Base-by-base conservation (phyloP, 164 flowering plant genomes). In the Protea cynaroides region DNA sequence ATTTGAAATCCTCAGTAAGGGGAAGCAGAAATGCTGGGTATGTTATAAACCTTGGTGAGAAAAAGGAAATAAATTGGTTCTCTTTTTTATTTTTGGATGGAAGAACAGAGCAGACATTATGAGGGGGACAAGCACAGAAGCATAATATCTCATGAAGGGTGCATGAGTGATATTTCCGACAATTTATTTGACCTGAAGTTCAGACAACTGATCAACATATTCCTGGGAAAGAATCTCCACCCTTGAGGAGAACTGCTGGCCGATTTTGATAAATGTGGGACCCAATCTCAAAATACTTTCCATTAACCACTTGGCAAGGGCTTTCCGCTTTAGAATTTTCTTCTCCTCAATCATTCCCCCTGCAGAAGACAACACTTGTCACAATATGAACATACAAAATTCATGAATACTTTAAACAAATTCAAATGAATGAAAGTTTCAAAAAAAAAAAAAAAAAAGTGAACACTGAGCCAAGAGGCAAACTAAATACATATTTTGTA, bases 151-250 rank as follows among this genome's bases (percentile, higher is more conserved):
- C 46, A 9, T 40, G 46, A 40, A 40, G 9, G 40, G 9, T 40
- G 46, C 46, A 40, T 40, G 49, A 61, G 47, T 43, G 40, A 61
- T 54, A 61, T 60, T 54, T 65, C 49, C 40, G 4, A 40, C 22
- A 57, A 55, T 56, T 24, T 58, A 13, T 68, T 36, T 37, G 19
- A 91, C 98, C 96, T 91, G 97, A 78, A 94, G 95, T 76, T 91
- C 97, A 11, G 97, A 86, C 69, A 94, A 73, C 74, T 94, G 97
- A 75, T 94, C 99, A 73, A 94, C 95, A 77, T 89, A 94, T 77
- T 94, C 99, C 77, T 91, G 97, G 60, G 95, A 80, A 78, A 94
- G 99, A 80, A 94, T 89, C 78, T 94, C 99, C 59, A 94, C 99
- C 65, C 99, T 86, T 56, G 99, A 91, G 25, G 99, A 94, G 76